Percentiles rank a stretch among this genome's conserved stretches.
Evolutionary conservation across 805 yeast species (phyloP).

Genomic region (Yamadazyma scolyti): DNA sequence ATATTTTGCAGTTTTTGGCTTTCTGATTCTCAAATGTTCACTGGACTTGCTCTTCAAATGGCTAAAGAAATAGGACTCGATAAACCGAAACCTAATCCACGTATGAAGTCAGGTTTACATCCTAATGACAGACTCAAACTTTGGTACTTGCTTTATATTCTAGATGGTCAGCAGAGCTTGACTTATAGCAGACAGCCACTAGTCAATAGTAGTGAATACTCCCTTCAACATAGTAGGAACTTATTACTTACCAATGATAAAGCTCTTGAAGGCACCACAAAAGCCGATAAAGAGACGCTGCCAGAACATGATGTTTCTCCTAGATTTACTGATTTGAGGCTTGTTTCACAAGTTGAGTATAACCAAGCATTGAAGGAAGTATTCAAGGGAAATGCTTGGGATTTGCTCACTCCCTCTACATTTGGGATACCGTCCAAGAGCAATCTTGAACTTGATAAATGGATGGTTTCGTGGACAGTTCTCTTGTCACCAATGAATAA

Average conservation of each 20-base stretch:
- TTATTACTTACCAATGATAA: conserved; percentile 21
- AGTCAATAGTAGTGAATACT: conserved; percentile 44
- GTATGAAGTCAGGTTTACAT: conserved; percentile 1
- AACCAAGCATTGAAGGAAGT: conserved; percentile 61
- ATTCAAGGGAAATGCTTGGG: conserved; percentile 60
- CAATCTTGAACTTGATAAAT: conserved; percentile 63
- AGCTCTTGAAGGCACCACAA: conserved; percentile 1
- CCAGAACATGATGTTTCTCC: conserved; percentile 5
- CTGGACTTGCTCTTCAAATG: conserved; percentile 64
- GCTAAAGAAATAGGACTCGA: conserved; percentile 53
- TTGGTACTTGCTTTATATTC: conserved; percentile 63
- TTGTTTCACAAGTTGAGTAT: conserved; percentile 65
- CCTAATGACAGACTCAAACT: conserved; percentile 50
- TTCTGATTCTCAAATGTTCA: conserved; percentile 59
- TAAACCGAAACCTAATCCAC: conserved; percentile 14
- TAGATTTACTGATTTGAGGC: conserved; percentile 45
- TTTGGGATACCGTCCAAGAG: conserved; percentile 68
- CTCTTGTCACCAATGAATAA: conserved; percentile 57
- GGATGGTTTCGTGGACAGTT: conserved; percentile 83
- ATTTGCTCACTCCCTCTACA: conserved; percentile 51
- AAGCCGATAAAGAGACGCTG: conserved; percentile 2
- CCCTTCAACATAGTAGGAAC: conserved; percentile 40
- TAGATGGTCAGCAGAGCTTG: conserved; percentile 68
- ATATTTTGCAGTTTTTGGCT: conserved; percentile 70
- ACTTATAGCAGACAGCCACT: conserved; percentile 56